A percentile compares a stretch with the other conserved stretches of the same genome.
phyloP scores from a whole-genome alignment of 257 asterid species.

The Gentiana macrophylla region DNA sequence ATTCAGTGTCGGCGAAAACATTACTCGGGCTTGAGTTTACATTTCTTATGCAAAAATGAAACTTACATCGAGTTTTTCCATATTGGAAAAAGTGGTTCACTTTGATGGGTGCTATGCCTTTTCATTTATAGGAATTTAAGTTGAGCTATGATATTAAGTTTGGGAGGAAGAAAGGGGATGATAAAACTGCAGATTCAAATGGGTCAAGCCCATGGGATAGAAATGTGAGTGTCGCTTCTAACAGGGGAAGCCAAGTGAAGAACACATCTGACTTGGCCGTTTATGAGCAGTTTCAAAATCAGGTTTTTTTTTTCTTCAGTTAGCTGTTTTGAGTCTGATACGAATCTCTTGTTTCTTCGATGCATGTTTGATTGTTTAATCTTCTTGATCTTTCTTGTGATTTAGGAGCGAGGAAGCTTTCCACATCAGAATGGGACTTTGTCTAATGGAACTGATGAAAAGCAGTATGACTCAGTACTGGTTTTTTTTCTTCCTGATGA shows the following conservation, averaged over 20 bases:
- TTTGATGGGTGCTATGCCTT: slow-evolving; percentile 13
- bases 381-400: slow-evolving; percentile 14
- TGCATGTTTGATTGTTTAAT: slow-evolving; percentile 8
- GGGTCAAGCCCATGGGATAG: slow-evolving; percentile 25
- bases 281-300: slow-evolving; percentile 63
- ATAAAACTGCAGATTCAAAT: slow-evolving; percentile 29
- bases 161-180: slow-evolving; percentile 78
- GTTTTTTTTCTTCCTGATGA: not conserved
- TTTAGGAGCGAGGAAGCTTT: slow-evolving; percentile 40
- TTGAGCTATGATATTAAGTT: slow-evolving; percentile 79
- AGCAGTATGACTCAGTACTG: slow-evolving; percentile 39
- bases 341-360: not conserved
- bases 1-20: too few species aligned
- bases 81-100: not conserved
- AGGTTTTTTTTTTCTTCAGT: slow-evolving; percentile 33
- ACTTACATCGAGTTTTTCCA: too few species aligned
- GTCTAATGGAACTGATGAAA: slow-evolving; percentile 36
- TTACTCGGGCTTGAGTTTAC: too few species aligned
- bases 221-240: slow-evolving; percentile 21
- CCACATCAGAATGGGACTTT: slow-evolving; percentile 43
- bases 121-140: slow-evolving; percentile 70
- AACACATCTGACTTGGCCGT: slow-evolving; percentile 65
- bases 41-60: too few species aligned
- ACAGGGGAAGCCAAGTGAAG: slow-evolving; percentile 36
- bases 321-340: not conserved